These are phyloP conservation scores for Xylariomycetidae sp. DNA, from an alignment of 2,329 filamentous ascomycete genomes.

Conservation along the genomic window DNA sequence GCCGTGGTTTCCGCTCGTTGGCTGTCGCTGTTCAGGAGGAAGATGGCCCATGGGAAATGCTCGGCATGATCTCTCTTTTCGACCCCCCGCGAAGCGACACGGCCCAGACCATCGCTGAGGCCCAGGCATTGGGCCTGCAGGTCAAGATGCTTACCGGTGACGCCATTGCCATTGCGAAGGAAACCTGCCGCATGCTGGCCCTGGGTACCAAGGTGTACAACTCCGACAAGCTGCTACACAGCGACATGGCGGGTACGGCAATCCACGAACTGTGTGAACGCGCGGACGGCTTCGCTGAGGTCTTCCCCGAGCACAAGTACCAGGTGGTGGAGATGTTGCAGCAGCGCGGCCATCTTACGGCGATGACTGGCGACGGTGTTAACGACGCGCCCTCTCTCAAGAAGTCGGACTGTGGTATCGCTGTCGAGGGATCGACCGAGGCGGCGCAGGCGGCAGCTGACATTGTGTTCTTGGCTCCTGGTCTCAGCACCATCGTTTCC, in stretches of 20 bases:
- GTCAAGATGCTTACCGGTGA: conserved; percentile 76
- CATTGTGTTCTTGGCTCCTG: conserved; percentile 63
- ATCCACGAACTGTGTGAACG: conserved; percentile 70
- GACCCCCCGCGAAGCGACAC: conserved; percentile 69
- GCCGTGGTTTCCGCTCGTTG: conserved; percentile 69
- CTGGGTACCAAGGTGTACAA: conserved; percentile 71
- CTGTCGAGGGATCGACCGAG: conserved; percentile 61
- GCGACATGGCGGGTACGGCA: conserved; percentile 61
- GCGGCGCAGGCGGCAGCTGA: conserved; percentile 61
- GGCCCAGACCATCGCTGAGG: conserved; percentile 66
- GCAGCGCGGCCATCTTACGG: conserved; percentile 65
- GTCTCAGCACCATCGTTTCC: conserved; percentile 60
- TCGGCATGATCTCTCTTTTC: conserved; percentile 71
- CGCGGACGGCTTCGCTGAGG: conserved; percentile 66
- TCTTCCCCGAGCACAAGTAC: conserved; percentile 72
- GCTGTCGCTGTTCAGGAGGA: conserved; percentile 70
- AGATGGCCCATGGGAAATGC: conserved; percentile 63
- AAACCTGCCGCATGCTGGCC: conserved; percentile 70
- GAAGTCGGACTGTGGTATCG: conserved; percentile 65
- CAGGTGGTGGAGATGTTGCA: conserved; percentile 71
- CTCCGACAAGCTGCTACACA: conserved; percentile 65
- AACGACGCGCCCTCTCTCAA: conserved; percentile 64
- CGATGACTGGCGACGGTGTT: conserved; percentile 69
- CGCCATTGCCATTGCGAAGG: conserved; percentile 67
- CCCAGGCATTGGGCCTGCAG: conserved; percentile 64